A percentile compares a stretch with the other conserved stretches of the same genome.
phyloP scores from a whole-genome alignment of 31 red algal species.

The Asparagopsis taxiformis region DNA sequence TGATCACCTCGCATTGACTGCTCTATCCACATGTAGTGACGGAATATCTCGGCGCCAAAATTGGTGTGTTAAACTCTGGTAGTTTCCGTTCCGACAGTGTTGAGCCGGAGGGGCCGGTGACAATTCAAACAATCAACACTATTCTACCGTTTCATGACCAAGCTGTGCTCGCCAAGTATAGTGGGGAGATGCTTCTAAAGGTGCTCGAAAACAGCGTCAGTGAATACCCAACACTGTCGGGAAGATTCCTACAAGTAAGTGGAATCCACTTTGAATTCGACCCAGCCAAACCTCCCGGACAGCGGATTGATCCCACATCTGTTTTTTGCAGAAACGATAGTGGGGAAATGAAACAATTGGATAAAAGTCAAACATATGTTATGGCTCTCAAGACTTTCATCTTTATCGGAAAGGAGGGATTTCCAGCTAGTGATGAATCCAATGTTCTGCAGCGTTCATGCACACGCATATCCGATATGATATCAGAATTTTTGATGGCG shows the following conservation, averaged over 20 bases:
- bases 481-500: constrained; percentile 10
- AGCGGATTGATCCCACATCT: constrained; percentile 19
- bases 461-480: constrained; percentile 12
- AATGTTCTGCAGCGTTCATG: constrained; percentile 6
- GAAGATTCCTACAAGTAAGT: constrained; percentile 61
- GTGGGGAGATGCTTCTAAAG: constrained; percentile 27
- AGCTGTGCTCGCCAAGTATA: constrained; percentile 11
- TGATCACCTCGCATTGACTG: too few species aligned
- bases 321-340: constrained; percentile 8
- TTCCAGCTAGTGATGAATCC: constrained; percentile 14
- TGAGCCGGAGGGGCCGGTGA: constrained; percentile 30
- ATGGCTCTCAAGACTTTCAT: constrained; percentile 37
- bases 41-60: constrained; percentile 20
- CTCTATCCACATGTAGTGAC: constrained; percentile 31
- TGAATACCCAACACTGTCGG: constrained; percentile 48
- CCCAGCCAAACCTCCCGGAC: constrained; percentile 22
- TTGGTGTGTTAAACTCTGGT: constrained; percentile 59
- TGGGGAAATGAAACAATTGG: constrained; percentile 3
- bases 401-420: constrained; percentile 52
- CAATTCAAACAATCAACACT: constrained; percentile 23
- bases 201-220: constrained; percentile 48
- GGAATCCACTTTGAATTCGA: constrained; percentile 63
- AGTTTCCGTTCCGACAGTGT: constrained; percentile 66
- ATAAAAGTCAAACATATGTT: constrained; percentile 4
- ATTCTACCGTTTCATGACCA: constrained; percentile 67